These are phyloP conservation scores for Collybiopsis luxurians DNA, from an alignment of 768 basidiomycete genomes.

Conservation along the genomic window DNA sequence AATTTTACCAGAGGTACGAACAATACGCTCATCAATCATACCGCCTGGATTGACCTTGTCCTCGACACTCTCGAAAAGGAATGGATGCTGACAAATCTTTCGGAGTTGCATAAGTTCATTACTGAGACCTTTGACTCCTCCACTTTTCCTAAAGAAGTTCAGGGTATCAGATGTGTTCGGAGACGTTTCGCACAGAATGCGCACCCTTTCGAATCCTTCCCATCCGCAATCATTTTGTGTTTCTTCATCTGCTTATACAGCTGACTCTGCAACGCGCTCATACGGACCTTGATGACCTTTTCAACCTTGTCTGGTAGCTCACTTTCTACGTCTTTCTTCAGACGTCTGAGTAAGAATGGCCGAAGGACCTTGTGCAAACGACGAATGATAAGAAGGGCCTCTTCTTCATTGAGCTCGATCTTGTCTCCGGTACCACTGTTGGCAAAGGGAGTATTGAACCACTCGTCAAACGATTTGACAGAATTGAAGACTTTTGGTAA, in stretches of 20 bases:
- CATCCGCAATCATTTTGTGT: slow-evolving; percentile 94
- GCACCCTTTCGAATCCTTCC: slow-evolving; percentile 72
- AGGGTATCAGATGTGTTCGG: background rate
- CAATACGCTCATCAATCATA: slow-evolving; percentile 78
- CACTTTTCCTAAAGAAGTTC: slow-evolving; percentile 49
- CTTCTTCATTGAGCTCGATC: slow-evolving; percentile 99
- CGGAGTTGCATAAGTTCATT: slow-evolving; percentile 98
- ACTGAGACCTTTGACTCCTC: slow-evolving; percentile 84
- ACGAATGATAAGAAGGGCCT: slow-evolving; percentile 93
- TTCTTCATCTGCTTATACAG: slow-evolving; percentile 98
- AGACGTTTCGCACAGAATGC: slow-evolving; percentile 21
- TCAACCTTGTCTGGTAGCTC: slow-evolving; percentile 97
- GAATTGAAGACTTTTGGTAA: slow-evolving; percentile 97
- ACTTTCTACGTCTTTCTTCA: slow-evolving; percentile 97
- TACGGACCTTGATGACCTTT: slow-evolving; percentile 95
- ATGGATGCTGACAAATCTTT: slow-evolving; percentile 98
- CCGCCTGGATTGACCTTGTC: slow-evolving; percentile 87
- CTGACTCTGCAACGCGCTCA: slow-evolving; percentile 90
- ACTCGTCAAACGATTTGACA: slow-evolving; percentile 98
- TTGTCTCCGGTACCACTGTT: slow-evolving; percentile 98
- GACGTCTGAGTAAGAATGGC: slow-evolving; percentile 86
- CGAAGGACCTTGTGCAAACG: slow-evolving; percentile 95
- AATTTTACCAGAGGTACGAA: slow-evolving; percentile 90
- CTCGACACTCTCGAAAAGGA: slow-evolving; percentile 93
- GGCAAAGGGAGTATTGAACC: slow-evolving; percentile 99